Evolutionary conservation across 1,284 basidiomycete species (phyloP).

Genomic region (Meira nashicola): DNA sequence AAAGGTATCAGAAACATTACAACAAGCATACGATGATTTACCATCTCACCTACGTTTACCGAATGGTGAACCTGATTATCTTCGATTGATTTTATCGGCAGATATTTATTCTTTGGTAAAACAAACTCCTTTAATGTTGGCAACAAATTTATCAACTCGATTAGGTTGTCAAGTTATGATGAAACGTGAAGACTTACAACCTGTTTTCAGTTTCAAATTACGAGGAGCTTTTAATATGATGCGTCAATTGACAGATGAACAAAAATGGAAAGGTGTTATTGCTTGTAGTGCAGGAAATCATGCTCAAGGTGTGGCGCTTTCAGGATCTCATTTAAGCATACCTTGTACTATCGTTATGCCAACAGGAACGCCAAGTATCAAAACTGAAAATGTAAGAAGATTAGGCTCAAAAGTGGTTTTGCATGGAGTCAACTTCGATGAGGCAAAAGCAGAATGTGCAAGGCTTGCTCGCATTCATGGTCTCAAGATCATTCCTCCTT

Average conservation of each 20-base stretch:
- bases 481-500: conserved; percentile 89
- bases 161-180: conserved; percentile 91
- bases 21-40: conserved; percentile 62
- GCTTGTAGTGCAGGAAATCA: conserved; percentile 98
- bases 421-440: conserved; percentile 90
- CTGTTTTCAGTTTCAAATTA: conserved; percentile 94
- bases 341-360: conserved; percentile 99
- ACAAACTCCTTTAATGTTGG: conserved; percentile 83
- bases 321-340: conserved; percentile 76
- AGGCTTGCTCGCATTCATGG: conserved; percentile 72
- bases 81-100: conserved; percentile 83
- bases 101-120: conserved; percentile 91
- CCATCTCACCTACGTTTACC: conserved; percentile 65
- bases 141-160: conserved; percentile 76
- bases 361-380: conserved; percentile 87
- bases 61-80: conserved; percentile 79
- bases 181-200: conserved; percentile 90
- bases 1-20: not conserved
- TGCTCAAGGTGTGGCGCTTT: conserved; percentile 95
- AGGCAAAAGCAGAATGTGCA: conserved; percentile 88
- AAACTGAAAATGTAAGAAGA: conserved; percentile 85
- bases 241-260: conserved; percentile 79
- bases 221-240: conserved; percentile 98
- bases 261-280: conserved; percentile 93
- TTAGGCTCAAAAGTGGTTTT: conserved; percentile 91